Percentiles rank a stretch among this genome's conserved stretches.
Conservation (phyloP, 441 rosid genomes). For the Pelargonium citronellum region DNA sequence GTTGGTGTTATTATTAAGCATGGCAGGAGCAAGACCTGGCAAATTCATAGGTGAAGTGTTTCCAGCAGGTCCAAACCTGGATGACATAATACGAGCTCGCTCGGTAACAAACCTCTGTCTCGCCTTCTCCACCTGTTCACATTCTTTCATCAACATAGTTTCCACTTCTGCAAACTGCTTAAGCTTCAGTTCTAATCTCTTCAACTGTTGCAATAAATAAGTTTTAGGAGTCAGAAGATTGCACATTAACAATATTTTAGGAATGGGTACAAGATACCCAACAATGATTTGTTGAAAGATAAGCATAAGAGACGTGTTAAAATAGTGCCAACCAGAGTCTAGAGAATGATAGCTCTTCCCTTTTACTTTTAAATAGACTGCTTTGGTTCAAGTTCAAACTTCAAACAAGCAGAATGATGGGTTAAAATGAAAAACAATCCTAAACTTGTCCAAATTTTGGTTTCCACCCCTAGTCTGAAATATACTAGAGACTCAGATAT, state of each 20-base stretch:
- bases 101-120: constrained; percentile 83
- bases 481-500: too few species aligned
- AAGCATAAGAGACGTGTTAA: too few species aligned
- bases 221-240: not conserved
- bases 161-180: constrained; percentile 96
- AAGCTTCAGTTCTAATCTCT: constrained; percentile 88
- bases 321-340: too few species aligned
- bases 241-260: not conserved
- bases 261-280: too few species aligned
- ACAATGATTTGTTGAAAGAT: too few species aligned
- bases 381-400: too few species aligned
- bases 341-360: too few species aligned
- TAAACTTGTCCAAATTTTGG: too few species aligned
- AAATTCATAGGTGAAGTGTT: constrained; percentile 42
- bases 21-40: constrained; percentile 45
- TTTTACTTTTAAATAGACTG: too few species aligned
- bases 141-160: constrained; percentile 81
- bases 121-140: constrained; percentile 87
- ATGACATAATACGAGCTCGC: constrained; percentile 52
- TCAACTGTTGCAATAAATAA: constrained; percentile 41
- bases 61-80: constrained; percentile 55
- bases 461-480: too few species aligned
- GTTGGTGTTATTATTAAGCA: constrained; percentile 43
- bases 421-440: too few species aligned
- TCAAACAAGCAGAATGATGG: too few species aligned